Conservation (phyloP, 139 green algal genomes). For the Micractinium conductrix region DNA sequence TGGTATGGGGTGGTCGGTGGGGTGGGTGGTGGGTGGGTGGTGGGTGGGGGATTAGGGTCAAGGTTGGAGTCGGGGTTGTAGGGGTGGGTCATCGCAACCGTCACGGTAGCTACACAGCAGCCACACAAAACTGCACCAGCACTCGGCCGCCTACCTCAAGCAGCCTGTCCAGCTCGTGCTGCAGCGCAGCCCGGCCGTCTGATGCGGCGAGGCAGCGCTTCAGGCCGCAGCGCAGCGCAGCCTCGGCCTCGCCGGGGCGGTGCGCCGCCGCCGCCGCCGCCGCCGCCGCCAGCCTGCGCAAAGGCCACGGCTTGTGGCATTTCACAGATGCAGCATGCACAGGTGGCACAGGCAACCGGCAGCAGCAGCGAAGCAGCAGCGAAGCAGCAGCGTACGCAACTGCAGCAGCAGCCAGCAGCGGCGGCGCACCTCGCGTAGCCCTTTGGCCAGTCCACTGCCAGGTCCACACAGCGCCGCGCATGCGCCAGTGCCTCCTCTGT, state of each 20-base stretch:
- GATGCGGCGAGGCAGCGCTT: neutral
- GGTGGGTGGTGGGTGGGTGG: neutral
- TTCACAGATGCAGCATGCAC: no score
- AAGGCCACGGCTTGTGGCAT: no score
- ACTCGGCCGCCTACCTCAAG: neutral
- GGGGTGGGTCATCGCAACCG: neutral
- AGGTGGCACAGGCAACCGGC: no score
- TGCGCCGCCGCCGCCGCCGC: no score
- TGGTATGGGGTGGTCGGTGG: no score
- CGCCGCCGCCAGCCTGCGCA: no score
- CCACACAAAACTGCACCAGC: neutral
- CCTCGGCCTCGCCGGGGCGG: neutral
- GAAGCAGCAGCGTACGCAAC: no score
- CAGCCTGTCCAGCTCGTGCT: slow-evolving; percentile 1
- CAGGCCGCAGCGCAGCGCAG: neutral
- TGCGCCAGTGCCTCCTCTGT: neutral
- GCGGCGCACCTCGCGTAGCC: neutral
- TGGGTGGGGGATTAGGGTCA: neutral
- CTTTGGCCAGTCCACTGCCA: neutral
- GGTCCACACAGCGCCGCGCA: neutral
- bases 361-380: no score
- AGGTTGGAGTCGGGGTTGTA: neutral
- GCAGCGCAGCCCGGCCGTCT: neutral
- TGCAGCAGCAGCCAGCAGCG: neutral
- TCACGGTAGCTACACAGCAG: neutral